These are phyloP conservation scores for Mycena sp. DNA, from an alignment of 1,284 basidiomycete species.

Conservation along the genomic window DNA sequence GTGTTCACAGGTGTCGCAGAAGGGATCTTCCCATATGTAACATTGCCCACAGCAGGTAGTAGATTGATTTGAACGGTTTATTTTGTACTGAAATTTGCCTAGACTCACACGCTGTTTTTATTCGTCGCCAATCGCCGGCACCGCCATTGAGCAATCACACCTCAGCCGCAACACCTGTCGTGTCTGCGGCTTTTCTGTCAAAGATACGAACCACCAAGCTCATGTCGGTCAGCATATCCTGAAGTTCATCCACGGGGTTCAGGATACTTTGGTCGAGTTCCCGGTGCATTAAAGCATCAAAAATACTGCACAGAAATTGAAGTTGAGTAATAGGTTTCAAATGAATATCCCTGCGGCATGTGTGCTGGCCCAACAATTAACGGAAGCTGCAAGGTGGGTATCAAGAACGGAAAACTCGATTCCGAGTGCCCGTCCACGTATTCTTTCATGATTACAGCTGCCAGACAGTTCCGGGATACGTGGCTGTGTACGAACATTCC, in stretches of 20 bases:
- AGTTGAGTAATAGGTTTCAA: background rate
- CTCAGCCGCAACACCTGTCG: background rate
- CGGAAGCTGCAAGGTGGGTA: background rate
- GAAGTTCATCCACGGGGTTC: background rate
- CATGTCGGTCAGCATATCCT: constrained; percentile 4
- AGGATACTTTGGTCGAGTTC: background rate
- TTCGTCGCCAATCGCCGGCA: background rate
- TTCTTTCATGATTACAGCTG: background rate
- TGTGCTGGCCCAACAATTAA: background rate
- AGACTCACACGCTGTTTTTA: background rate
- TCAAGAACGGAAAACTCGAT: constrained; percentile 10
- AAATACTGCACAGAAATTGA: background rate
- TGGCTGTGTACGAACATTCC: constrained; percentile 21
- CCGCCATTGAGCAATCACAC: background rate
- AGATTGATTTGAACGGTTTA: background rate
- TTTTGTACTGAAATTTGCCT: background rate
- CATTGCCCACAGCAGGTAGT: background rate
- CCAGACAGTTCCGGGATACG: background rate
- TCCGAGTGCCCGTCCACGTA: constrained; percentile 12
- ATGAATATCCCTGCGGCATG: constrained; percentile 9
- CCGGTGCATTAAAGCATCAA: too few relatives aligned
- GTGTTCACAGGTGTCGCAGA: constrained; percentile 6
- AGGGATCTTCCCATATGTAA: constrained; percentile 4
- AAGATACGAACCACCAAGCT: constrained; percentile 3
- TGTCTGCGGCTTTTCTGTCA: background rate